Percentiles rank a stretch among this genome's conserved stretches.
Conservation (phyloP, 2,329 filamentous ascomycete genomes). For the Nigrospora sphaerica region DNA sequence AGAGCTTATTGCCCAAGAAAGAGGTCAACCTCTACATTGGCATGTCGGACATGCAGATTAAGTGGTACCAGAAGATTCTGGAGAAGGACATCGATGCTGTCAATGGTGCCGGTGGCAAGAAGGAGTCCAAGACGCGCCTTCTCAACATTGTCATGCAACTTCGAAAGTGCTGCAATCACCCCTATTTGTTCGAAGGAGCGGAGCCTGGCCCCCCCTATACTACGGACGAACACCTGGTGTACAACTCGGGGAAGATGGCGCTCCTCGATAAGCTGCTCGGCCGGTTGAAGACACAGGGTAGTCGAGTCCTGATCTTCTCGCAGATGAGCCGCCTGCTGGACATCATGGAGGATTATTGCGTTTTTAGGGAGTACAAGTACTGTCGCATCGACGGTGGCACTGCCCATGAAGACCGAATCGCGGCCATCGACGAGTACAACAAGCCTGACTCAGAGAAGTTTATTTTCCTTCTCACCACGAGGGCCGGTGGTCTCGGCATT, state of each 20-base stretch:
- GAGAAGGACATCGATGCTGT: conserved; percentile 99
- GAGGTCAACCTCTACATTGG: conserved; percentile 95
- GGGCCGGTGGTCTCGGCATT: conserved; percentile 93
- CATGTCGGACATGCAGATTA: conserved; percentile 98
- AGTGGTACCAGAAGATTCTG: conserved; percentile 98
- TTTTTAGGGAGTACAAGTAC: conserved; percentile 91
- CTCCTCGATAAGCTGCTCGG: conserved; percentile 88
- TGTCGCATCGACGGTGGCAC: conserved; percentile 96
- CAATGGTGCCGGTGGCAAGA: conserved; percentile 91
- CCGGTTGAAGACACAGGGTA: conserved; percentile 78
- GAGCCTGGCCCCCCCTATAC: conserved; percentile 97
- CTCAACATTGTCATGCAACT: conserved; percentile 99
- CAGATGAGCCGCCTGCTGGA: conserved; percentile 98
- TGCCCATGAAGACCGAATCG: conserved; percentile 94
- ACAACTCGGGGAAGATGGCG: conserved; percentile 95
- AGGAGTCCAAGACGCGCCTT: conserved; percentile 93
- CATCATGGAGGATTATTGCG: conserved; percentile 96
- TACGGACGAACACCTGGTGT: conserved; percentile 90
- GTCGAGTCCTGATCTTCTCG: conserved; percentile 96
- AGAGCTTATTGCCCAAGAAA: conserved; percentile 94
- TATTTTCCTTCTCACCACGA: conserved; percentile 88
- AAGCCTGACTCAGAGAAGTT: conserved; percentile 94
- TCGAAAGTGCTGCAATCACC: conserved; percentile 97
- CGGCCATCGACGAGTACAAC: conserved; percentile 98
- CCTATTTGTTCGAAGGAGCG: conserved; percentile 94